These are phyloP conservation scores for Phyllosticta citrichinensis DNA, from an alignment of 2,329 filamentous ascomycete species.

Conservation along the genomic window DNA sequence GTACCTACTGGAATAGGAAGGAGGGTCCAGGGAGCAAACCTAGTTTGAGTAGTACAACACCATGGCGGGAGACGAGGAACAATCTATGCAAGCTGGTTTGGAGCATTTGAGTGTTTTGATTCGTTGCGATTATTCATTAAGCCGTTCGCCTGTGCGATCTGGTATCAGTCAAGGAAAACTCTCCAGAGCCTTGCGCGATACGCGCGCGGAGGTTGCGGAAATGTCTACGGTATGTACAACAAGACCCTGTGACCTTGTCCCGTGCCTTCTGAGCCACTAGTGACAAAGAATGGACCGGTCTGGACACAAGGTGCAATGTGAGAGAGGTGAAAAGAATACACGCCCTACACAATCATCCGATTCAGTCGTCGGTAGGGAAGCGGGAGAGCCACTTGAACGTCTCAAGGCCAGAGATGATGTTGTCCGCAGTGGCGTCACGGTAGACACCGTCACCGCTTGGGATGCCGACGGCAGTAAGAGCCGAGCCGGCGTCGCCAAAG, in stretches of 20 bases:
- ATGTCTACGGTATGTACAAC: not conserved
- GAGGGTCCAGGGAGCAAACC: not conserved
- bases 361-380: conserved; percentile 45
- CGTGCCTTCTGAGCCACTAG: not conserved
- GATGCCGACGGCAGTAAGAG: conserved; percentile 38
- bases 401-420: conserved; percentile 41
- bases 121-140: not conserved
- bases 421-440: conserved; percentile 33
- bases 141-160: not conserved
- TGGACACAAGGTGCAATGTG: not conserved
- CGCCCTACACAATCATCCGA: not conserved
- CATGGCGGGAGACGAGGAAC: not conserved
- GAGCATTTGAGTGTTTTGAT: not conserved
- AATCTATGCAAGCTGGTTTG: too few species aligned
- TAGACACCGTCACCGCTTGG: conserved; percentile 18
- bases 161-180: not conserved
- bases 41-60: not conserved
- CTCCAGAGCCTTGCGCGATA: not conserved
- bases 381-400: conserved; percentile 57
- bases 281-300: not conserved
- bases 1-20: not conserved
- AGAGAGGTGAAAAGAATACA: not conserved
- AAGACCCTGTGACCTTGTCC: not conserved
- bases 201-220: not conserved
- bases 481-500: conserved; percentile 38